A percentile compares a stretch with the other conserved stretches of the same genome.
Evolutionary conservation across 2,329 filamentous ascomycete genomes (phyloP).

Genomic region (Neurospora sp.): DNA sequence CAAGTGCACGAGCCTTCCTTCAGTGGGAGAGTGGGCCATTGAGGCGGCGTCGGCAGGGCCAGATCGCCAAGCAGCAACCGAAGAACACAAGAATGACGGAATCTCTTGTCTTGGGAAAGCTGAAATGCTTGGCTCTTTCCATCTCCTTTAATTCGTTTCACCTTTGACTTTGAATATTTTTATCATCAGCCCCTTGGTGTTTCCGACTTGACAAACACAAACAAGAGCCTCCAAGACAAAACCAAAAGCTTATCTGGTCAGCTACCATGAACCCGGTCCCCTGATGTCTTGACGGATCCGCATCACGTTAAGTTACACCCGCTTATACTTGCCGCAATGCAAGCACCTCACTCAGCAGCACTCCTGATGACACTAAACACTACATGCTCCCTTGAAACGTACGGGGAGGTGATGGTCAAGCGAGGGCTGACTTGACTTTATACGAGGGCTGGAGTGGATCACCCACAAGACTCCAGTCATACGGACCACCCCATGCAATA

Average conservation of each 20-base stretch:
- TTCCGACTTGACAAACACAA: background rate
- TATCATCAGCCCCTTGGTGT: background rate
- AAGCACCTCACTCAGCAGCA: background rate
- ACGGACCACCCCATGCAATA: background rate
- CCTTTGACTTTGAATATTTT: background rate
- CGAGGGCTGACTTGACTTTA: background rate
- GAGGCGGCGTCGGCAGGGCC: background rate
- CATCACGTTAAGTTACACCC: background rate
- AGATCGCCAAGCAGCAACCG: background rate
- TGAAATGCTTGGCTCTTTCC: background rate
- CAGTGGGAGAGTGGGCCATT: background rate
- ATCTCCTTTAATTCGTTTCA: background rate
- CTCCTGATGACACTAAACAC: background rate
- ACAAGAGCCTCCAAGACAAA: background rate
- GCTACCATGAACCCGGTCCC: background rate
- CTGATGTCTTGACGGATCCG: background rate
- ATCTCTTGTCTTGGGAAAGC: background rate
- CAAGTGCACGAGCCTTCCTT: background rate
- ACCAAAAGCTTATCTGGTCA: background rate
- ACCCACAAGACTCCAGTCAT: background rate
- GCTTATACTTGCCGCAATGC: background rate
- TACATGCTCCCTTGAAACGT: background rate
- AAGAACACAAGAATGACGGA: background rate
- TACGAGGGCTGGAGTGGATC: background rate
- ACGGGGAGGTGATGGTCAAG: background rate